Evolutionary conservation across 495 filamentous ascomycete genomes (phyloP).

Genomic region (Aspergillus affinis): DNA sequence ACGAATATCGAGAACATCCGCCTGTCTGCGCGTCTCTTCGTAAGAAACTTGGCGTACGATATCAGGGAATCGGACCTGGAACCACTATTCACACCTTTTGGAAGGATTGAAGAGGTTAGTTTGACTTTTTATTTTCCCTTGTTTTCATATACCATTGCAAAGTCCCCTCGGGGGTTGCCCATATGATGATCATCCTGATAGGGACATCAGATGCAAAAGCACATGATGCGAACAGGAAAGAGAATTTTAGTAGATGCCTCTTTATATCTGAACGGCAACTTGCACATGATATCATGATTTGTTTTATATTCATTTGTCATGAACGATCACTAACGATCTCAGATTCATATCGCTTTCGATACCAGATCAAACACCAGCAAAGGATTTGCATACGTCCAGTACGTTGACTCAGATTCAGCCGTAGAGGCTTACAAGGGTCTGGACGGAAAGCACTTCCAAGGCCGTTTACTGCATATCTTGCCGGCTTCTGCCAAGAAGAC

Average conservation of each 20-base stretch:
- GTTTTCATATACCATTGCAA: not conserved
- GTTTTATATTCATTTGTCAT: constrained; percentile 25
- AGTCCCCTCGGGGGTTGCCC: constrained; percentile 30
- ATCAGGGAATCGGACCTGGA: constrained; percentile 75
- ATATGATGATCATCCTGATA: constrained; percentile 97
- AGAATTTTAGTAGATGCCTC: constrained; percentile 81
- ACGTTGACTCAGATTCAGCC: constrained; percentile 65
- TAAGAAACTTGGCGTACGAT: constrained; percentile 85
- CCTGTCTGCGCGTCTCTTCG: constrained; percentile 67
- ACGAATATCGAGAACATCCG: constrained; percentile 46
- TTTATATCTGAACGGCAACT: constrained; percentile 55
- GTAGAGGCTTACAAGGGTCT: constrained; percentile 68
- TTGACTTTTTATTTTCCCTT: constrained; percentile 14
- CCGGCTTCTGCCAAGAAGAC: constrained; percentile 78
- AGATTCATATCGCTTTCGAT: constrained; percentile 83
- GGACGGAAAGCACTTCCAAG: constrained; percentile 85
- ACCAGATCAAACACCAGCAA: constrained; percentile 64
- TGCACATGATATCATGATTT: constrained; percentile 38
- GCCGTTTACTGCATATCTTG: constrained; percentile 85
- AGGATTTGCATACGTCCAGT: constrained; percentile 88
- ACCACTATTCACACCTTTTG: constrained; percentile 66
- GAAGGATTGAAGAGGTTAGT: constrained; percentile 84
- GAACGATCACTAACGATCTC: constrained; percentile 39
- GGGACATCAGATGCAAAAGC: constrained; percentile 94
- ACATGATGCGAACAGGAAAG: constrained; percentile 63